Base-by-base conservation (phyloP, 495 filamentous ascomycete genomes). In the Filosporella fistucella region DNA sequence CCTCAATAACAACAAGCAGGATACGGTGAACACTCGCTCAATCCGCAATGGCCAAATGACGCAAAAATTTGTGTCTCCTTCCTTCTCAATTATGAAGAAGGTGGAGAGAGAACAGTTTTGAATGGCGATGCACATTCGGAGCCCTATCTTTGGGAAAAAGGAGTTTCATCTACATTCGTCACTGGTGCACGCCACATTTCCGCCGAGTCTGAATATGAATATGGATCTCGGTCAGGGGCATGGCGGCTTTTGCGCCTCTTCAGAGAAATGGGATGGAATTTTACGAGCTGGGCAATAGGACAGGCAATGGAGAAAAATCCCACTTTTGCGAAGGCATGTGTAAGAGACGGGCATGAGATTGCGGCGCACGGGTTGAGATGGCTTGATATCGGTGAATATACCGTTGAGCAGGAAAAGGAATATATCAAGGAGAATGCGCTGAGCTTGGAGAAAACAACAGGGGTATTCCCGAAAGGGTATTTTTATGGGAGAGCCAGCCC, bases 21-120 rank as follows among this genome's bases (percentile, higher is more conserved):
- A 14, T 67, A 67, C 40, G 64, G 66, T 29, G 55, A 61, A 36
- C 41, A 63, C 17, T 54, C 55, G 2, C 49, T 61, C 18, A 29
- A 69, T 45, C 62, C 63, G 1, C 49, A 68, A 44, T 69, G 66
- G 66, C 66, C 67, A 8, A 54, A 55, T 36, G 47, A 55, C 16
- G 67, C 67, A n/a, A 67, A 66, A 45, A 67, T 67, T 12, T 57
- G 57, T 21, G 49, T 68, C 10, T 63, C 58, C 4, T 67, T 68
- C 47, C 56, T 68, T 11, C 58, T 68, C 24, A 68, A 68, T 51
- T 67, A 69, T 35, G 64, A 69, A 40, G 64, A 67, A 50, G 58
- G 45, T 6, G 45, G 23, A 13, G 51, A 54, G 38, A 32, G 43
- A 9, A 47, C 51, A 5, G 32, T 44, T 4, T 18, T 54, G 20